phyloP scores from a whole-genome alignment of 2,329 filamentous ascomycete species.

The Penicillium polonicum region DNA sequence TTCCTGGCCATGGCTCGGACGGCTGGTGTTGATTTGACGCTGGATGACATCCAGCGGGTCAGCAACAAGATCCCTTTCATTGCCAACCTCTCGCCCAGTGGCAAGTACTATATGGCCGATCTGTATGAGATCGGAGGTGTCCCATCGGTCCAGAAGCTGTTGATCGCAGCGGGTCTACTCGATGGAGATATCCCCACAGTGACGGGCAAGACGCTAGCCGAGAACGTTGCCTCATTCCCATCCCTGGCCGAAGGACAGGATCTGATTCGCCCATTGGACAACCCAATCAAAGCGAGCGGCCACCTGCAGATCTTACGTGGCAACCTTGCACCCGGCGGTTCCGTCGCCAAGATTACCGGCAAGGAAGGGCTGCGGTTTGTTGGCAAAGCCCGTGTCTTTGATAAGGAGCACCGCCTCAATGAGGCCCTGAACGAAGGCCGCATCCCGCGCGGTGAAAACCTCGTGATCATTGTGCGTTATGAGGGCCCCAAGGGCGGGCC shows the following conservation, averaged over 20 bases:
- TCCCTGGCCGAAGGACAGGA: conserved; percentile 74
- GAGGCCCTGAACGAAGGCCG: conserved; percentile 68
- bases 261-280: conserved; percentile 76
- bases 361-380: conserved; percentile 85
- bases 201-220: conserved; percentile 77
- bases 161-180: conserved; percentile 72
- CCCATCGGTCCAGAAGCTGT: conserved; percentile 79
- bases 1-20: conserved; percentile 88
- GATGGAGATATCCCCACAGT: conserved; percentile 78
- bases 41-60: conserved; percentile 80
- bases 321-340: conserved; percentile 83
- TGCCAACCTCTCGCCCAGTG: conserved; percentile 79
- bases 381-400: conserved; percentile 77
- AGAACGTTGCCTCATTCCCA: conserved; percentile 77
- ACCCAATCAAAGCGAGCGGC: conserved; percentile 82
- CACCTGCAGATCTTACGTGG: conserved; percentile 86
- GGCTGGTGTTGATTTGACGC: conserved; percentile 70
- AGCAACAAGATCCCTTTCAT: conserved; percentile 82
- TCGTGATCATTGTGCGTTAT: conserved; percentile 88
- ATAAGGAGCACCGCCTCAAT: conserved; percentile 80
- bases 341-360: conserved; percentile 94
- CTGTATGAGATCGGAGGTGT: conserved; percentile 83
- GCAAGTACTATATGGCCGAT: conserved; percentile 84
- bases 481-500: conserved; percentile 92
- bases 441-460: conserved; percentile 72